phyloP scores from a whole-genome alignment of 352 stramenopile genomes.

The Phytophthora citrophthora region DNA sequence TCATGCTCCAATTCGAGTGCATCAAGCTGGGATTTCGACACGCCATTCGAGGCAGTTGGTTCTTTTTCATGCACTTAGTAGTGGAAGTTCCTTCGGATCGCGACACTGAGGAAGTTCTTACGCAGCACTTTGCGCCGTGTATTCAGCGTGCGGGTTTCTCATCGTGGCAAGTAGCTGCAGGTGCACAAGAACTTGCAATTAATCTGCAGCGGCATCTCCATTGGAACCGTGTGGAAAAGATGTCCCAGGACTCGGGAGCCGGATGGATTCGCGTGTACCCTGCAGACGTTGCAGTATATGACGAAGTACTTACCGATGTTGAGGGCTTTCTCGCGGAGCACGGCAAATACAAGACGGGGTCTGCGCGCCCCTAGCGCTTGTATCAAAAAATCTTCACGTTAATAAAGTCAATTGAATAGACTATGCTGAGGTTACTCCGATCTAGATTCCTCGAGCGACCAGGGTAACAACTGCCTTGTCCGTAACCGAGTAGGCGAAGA shows the following conservation, averaged over 20 bases:
- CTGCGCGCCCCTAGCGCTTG: slow-evolving; percentile 25
- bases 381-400: slow-evolving; percentile 8
- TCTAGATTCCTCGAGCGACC: slow-evolving; percentile 69
- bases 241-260: slow-evolving; percentile 85
- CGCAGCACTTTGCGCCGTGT: slow-evolving; percentile 72
- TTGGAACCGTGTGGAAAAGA: slow-evolving; percentile 90
- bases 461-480: slow-evolving; percentile 85
- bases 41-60: slow-evolving; percentile 78
- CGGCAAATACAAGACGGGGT: slow-evolving; percentile 41
- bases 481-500: slow-evolving; percentile 81
- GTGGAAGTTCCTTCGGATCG: slow-evolving; percentile 61
- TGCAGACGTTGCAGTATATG: slow-evolving; percentile 72
- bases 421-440: slow-evolving; percentile 13
- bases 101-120: slow-evolving; percentile 67
- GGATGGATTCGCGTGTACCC: slow-evolving; percentile 90
- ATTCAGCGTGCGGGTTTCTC: slow-evolving; percentile 86
- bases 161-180: slow-evolving; percentile 84
- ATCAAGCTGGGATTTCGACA: slow-evolving; percentile 75
- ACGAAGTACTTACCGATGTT: slow-evolving; percentile 78
- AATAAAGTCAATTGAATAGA: slow-evolving; percentile 31
- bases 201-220: slow-evolving; percentile 88
- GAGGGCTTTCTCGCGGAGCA: slow-evolving; percentile 73
- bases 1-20: slow-evolving; percentile 90
- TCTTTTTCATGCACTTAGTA: slow-evolving; percentile 88
- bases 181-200: slow-evolving; percentile 88